Evolutionary conservation across 2,329 filamentous ascomycete species (phyloP), one percentile per base, ranked within the genome.

Genomic region (Botrytis fabae): DNA sequence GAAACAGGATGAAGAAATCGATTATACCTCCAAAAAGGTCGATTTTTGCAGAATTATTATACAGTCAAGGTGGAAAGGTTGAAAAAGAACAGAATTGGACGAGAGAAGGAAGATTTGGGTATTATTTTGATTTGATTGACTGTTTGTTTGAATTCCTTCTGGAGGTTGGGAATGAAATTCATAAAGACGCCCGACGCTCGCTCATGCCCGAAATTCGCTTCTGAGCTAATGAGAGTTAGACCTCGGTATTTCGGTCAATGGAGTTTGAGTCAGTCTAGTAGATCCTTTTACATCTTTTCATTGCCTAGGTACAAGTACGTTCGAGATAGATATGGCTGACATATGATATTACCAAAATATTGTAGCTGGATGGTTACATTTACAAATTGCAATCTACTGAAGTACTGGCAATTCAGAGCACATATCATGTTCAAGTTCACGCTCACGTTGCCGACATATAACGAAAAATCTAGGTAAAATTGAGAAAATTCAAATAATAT

Each of bases 141-240:
- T 35, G 18, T 46, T 57, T 42, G 48, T 57, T 57, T n/a, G 38
- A 42, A 68, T 68, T 68, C n/a, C 65, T 25, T 12, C 42, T 51
- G 59, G 57, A 51, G 57, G 69, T 70, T 64, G 69, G 69, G 44
- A 68, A 42, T 40, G n/a, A 40, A 46, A 46, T 70, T 62, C 64
- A 40, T 25, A 54, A 54, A 66, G 64, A 66, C 44, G 60, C 60
- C 35, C 35, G 60, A 63, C 60, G 54, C 51, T 9, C 62, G 62
- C 28, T 60, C 35, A 28, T 32, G 51, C 46, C 59, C 59, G 54
- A 59, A 28, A 35, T 44, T 35, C 44, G 46, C 46, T 64, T 64
- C 46, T 65, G 35, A 12, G 40, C 18, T 51, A 32, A 57, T 57
- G 25, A 57, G 2, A 38, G 1, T 38, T 51, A 44, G 28, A 71